Evolutionary conservation across 2,329 filamentous ascomycete genomes (phyloP).

Genomic region (Xylaria sp.): DNA sequence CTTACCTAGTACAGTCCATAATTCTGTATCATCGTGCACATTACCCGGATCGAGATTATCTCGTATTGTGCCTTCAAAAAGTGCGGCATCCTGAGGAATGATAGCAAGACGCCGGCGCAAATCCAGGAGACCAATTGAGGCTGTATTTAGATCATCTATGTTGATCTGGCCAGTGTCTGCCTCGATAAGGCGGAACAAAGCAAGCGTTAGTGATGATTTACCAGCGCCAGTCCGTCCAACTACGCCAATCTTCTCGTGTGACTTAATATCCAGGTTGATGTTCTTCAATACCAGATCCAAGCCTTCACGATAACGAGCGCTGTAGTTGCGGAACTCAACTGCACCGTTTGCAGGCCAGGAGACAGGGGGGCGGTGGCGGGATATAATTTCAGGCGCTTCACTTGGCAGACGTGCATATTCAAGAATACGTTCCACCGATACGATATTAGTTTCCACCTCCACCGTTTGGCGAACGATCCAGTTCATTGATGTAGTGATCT

Average conservation of each 20-base stretch:
- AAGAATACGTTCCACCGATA: constrained; percentile 95
- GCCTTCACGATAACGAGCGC: constrained; percentile 88
- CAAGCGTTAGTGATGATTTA: constrained; percentile 92
- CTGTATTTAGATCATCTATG: constrained; percentile 91
- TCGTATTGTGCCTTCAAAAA: constrained; percentile 92
- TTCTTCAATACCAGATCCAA: constrained; percentile 94
- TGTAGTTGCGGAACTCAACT: constrained; percentile 92
- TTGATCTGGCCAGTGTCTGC: constrained; percentile 82
- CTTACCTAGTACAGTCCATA: constrained; percentile 94
- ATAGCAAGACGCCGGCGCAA: constrained; percentile 90
- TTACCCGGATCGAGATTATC: constrained; percentile 97
- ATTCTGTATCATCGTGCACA: constrained; percentile 94
- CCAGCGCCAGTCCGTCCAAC: constrained; percentile 96
- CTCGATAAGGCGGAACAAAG: constrained; percentile 96
- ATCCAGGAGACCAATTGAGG: constrained; percentile 88
- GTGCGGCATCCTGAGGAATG: constrained; percentile 95
- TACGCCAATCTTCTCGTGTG: constrained; percentile 97
- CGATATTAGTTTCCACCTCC: constrained; percentile 99
- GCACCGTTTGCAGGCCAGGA: constrained; percentile 92
- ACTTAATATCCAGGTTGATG: constrained; percentile 90
- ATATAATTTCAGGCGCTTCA: constrained; percentile 94
- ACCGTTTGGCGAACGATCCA: constrained; percentile 99
- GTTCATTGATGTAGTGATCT: constrained; percentile 97
- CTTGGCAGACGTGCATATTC: constrained; percentile 93
- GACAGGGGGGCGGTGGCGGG: constrained; percentile 84